Base-by-base conservation (phyloP, 2,329 filamentous ascomycete genomes). In the Phialophora macrospora region DNA sequence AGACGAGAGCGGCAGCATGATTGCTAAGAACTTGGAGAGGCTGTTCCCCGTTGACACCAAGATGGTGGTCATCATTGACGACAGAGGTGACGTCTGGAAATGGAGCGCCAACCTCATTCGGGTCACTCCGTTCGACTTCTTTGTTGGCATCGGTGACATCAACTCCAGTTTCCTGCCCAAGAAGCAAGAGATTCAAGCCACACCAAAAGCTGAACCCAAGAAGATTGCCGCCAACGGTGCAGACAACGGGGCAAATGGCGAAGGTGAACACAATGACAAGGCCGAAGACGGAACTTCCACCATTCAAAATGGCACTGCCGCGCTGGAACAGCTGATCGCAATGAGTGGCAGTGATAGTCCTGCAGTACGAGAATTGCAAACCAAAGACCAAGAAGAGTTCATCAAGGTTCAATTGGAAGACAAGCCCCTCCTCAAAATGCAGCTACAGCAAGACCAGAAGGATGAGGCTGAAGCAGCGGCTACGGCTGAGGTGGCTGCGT, bases 1-100 rank as follows among this genome's bases (percentile, higher is more conserved):
- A 73, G 94, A 98, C 76, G 95, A 99, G 79, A 99, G 96, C 75
- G 94, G 94, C 62, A 97, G 90, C 76, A 88, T 98, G 77, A 91
- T 90, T 2, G 88, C 90, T 65, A 99, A 99, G 83, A 95, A 89
- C 71, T 81, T 99, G 32, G 91, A 95, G 75, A 87, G 95, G 7
- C 80, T 99, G 14, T 99, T 99, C 77, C 95, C 96, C 4, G 92
- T 97, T 66, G 96, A 96, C 78, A 98, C 94, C 5, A 94, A 96
- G 78, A 99, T 99, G 95, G 96, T 97, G 0, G 93, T 97, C 65
- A 97, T 99, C 73, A 99, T 99, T 70, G 95, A 99, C 75, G 95
- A 99, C 78, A 87, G 95, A 71, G 92, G 92, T 60, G 95, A 99
- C 76, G 94, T 99, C 7, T 99, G 95, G 95, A 87, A 89, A 71